A percentile compares a stretch with the other conserved stretches of the same genome.
Conservation (phyloP, 2,329 filamentous ascomycete genomes). For the Fusarium dlaminii region DNA sequence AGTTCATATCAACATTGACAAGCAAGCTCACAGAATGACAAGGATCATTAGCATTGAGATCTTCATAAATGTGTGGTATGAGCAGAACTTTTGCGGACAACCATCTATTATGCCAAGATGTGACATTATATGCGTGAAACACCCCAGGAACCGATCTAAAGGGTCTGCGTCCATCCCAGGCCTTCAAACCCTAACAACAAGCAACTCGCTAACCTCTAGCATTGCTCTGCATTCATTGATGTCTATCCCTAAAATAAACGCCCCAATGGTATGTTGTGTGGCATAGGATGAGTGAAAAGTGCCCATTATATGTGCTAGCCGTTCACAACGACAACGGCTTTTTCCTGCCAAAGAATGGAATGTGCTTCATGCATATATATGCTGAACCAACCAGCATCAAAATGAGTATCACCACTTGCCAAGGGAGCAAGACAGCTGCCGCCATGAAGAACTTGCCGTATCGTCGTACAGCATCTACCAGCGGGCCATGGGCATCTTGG, state of each 20-base stretch:
- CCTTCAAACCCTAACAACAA: slow-evolving; percentile 4
- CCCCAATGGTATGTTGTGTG: slow-evolving; percentile 43
- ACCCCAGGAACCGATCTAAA: slow-evolving; percentile 32
- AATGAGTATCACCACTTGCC: slow-evolving; percentile 51
- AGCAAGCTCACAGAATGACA: neutral
- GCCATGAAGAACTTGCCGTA: slow-evolving; percentile 55
- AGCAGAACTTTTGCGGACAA: slow-evolving; percentile 2
- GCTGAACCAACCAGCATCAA: slow-evolving; percentile 48
- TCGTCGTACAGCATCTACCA: slow-evolving; percentile 54
- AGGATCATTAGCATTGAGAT: neutral
- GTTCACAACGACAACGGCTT: slow-evolving; percentile 39
- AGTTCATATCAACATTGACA: neutral
- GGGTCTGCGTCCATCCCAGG: slow-evolving; percentile 12
- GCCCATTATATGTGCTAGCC: slow-evolving; percentile 10
- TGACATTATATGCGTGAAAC: slow-evolving; percentile 21
- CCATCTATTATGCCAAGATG: slow-evolving; percentile 36
- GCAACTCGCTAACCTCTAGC: slow-evolving; percentile 11
- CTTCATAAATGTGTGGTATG: neutral
- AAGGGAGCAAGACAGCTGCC: slow-evolving; percentile 59
- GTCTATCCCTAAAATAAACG: slow-evolving; percentile 43
- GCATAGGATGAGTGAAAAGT: slow-evolving; percentile 19
- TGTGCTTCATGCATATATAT: slow-evolving; percentile 53
- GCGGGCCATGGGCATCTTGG: slow-evolving; percentile 49
- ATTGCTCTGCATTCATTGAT: slow-evolving; percentile 13
- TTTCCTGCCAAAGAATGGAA: slow-evolving; percentile 36